Evolutionary conservation across 1,139 yeast species (phyloP).

Genomic region (Kodamaea sp.): DNA sequence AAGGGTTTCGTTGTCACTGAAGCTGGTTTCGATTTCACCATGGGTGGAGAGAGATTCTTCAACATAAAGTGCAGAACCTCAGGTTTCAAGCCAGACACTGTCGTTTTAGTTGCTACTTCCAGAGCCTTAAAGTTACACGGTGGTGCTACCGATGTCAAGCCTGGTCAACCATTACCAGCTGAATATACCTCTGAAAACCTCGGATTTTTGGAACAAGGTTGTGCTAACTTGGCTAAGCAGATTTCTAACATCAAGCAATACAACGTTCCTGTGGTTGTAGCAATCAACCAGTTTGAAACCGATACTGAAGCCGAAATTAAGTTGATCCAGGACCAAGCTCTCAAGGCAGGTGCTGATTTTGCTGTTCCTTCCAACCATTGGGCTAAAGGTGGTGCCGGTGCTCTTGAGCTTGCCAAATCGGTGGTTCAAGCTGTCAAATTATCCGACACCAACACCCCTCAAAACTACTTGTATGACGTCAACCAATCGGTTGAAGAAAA

Average conservation of each 20-base stretch:
- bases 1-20: constrained; percentile 78
- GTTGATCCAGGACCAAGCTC: constrained; percentile 61
- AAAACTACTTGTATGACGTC: constrained; percentile 61
- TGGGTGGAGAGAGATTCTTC: constrained; percentile 87
- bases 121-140: constrained; percentile 82
- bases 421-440: constrained; percentile 59
- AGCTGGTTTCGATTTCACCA: constrained; percentile 84
- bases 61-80: constrained; percentile 79
- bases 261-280: constrained; percentile 78
- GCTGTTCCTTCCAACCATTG: constrained; percentile 80
- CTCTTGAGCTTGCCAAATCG: constrained; percentile 66
- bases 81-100: constrained; percentile 70
- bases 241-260: constrained; percentile 68
- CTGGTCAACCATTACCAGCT: constrained; percentile 71
- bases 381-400: constrained; percentile 81
- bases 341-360: constrained; percentile 71
- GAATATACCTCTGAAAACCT: constrained; percentile 70
- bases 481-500: constrained; percentile 65
- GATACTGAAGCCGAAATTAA: constrained; percentile 70
- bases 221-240: constrained; percentile 74
- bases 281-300: constrained; percentile 72
- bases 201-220: constrained; percentile 63
- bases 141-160: constrained; percentile 82
- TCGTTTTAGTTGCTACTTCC: constrained; percentile 77
- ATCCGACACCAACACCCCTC: constrained; percentile 32